phyloP scores from a whole-genome alignment of 2,329 filamentous ascomycete genomes.

The Passalora sequoiae region DNA sequence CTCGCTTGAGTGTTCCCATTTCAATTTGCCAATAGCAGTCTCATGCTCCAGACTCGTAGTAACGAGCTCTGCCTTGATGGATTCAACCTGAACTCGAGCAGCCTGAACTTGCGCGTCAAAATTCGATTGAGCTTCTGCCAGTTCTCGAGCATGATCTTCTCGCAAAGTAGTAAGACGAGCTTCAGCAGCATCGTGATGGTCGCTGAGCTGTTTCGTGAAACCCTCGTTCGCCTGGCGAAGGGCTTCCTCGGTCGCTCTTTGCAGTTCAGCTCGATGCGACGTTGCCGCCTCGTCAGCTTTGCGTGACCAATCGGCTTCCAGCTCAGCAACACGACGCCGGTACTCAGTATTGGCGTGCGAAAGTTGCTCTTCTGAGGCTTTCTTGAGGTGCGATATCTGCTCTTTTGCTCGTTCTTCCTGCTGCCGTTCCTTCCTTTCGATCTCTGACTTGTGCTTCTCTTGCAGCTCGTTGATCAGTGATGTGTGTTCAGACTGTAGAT shows the following conservation, averaged over 20 bases:
- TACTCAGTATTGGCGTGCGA: background rate
- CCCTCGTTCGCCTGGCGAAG: background rate
- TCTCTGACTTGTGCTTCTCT: background rate
- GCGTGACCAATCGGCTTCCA: background rate
- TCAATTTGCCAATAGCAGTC: background rate
- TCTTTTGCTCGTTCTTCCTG: slow-evolving; percentile 1
- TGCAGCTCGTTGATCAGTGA: no score
- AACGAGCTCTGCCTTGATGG: background rate
- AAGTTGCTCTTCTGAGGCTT: background rate
- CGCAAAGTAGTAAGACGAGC: background rate
- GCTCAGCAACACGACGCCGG: background rate
- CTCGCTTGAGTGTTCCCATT: background rate
- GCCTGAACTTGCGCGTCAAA: background rate
- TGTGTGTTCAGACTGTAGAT: background rate
- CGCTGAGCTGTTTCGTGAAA: background rate
- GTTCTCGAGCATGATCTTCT: background rate
- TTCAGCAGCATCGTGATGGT: background rate
- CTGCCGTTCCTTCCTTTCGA: slow-evolving; percentile 2
- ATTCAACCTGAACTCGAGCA: background rate
- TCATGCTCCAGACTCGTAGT: background rate
- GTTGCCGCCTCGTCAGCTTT: background rate
- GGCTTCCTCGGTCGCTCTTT: background rate
- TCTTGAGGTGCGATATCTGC: background rate
- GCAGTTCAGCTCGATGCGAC: background rate
- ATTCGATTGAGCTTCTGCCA: background rate